Evolutionary conservation across 345 rosid genomes (phyloP).

Genomic region (Linum tenue): DNA sequence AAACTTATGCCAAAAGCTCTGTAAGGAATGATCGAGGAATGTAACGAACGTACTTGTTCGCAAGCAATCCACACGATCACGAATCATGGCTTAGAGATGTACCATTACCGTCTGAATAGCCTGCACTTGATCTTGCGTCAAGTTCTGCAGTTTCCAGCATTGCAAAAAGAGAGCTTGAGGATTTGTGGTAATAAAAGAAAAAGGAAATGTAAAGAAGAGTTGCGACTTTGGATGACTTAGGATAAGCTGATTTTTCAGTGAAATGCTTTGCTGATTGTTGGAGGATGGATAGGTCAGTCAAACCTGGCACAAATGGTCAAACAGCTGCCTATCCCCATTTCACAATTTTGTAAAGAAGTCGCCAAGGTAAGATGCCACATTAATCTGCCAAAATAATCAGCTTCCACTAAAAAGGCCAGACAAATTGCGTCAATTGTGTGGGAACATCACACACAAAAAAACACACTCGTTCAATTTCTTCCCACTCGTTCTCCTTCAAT

Average conservation of each 20-base stretch:
- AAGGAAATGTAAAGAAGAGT: not conserved
- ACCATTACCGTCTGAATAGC: conserved; percentile 38
- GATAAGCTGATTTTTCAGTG: not conserved
- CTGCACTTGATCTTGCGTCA: conserved; percentile 39
- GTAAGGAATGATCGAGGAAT: too few relatives aligned
- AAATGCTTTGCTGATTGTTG: conserved; percentile 1
- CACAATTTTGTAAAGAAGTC: conserved; percentile 57
- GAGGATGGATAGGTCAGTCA: conserved; percentile 5
- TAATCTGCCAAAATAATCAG: conserved; percentile 38
- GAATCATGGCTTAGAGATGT: not conserved
- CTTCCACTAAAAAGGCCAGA: not conserved
- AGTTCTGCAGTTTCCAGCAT: conserved; percentile 35
- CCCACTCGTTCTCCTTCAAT: conserved; percentile 77
- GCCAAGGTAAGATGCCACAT: conserved; percentile 54
- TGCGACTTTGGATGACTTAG: too few relatives aligned
- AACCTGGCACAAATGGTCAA: conserved; percentile 70
- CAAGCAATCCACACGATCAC: too few relatives aligned
- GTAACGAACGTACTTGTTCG: too few relatives aligned
- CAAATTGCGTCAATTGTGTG: not conserved
- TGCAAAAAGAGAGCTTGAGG: not conserved
- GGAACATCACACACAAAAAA: too few relatives aligned
- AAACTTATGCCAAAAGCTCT: too few relatives aligned
- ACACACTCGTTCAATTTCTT: conserved; percentile 63
- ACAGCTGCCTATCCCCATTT: conserved; percentile 36
- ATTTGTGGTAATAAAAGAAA: not conserved